phyloP scores from a whole-genome alignment of 352 stramenopile genomes.

The Poterioochromonas sp. region DNA sequence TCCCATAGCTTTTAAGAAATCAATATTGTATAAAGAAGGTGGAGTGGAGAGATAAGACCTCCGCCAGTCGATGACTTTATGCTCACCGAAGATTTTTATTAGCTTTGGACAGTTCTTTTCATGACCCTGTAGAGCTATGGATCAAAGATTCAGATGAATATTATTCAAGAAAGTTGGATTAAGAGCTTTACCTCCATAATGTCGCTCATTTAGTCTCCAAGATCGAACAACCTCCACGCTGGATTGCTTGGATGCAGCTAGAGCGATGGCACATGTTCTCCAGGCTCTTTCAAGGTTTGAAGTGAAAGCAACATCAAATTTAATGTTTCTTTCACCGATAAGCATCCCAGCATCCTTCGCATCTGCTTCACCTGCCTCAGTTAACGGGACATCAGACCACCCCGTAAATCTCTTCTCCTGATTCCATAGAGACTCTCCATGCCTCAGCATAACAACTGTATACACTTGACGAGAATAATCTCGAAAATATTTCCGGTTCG shows the following conservation, averaged over 20 bases:
- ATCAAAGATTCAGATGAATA: background rate
- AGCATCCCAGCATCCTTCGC: constrained; percentile 36
- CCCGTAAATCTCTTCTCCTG: constrained; percentile 57
- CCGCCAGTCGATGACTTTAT: constrained; percentile 81
- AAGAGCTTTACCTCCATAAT: constrained; percentile 57
- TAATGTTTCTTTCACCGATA: constrained; percentile 72
- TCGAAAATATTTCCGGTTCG: too few species aligned
- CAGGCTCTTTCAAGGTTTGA: constrained; percentile 86
- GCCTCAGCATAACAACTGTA: constrained; percentile 2
- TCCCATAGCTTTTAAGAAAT: constrained; percentile 58
- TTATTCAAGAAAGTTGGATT: background rate
- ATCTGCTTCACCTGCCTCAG: constrained; percentile 35
- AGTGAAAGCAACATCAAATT: constrained; percentile 87
- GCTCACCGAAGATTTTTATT: constrained; percentile 72
- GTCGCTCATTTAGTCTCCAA: constrained; percentile 79
- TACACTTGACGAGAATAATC: background rate
- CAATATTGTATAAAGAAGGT: constrained; percentile 64
- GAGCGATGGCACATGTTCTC: constrained; percentile 78
- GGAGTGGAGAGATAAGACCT: constrained; percentile 76
- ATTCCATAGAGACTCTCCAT: constrained; percentile 70
- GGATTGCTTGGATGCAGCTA: constrained; percentile 81
- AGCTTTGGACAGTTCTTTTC: constrained; percentile 77
- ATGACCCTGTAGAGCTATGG: constrained; percentile 41
- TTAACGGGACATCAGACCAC: constrained; percentile 70
- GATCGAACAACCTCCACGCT: constrained; percentile 84